Base-by-base conservation (phyloP, 371 early-diverging fungal genomes). In the Sporodiniella umbellata region DNA sequence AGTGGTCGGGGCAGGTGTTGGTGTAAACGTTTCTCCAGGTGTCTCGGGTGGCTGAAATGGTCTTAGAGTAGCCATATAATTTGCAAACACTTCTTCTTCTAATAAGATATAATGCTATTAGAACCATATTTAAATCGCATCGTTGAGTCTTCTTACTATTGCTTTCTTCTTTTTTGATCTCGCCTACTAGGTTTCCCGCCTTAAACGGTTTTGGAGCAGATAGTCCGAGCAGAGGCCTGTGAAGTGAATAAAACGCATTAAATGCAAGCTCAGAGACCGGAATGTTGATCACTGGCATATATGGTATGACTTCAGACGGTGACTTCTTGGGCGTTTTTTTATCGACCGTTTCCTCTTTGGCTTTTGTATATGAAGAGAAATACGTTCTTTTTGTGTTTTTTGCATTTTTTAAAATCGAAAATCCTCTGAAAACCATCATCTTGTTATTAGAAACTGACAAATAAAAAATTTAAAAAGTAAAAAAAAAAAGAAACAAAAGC, bases 241-340 rank as follows among this genome's bases (percentile, higher is more conserved):
- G 72, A 19, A 77, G 53, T 8, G 78, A 71, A 35, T 71, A 77
- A 43, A 77, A 77, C 3, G 72, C 70, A 42, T 71, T 71, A 39
- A 69, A 70, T 15, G 74, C 74, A 30, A 77, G 51, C 48, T 77
- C 78, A 4, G 56, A 42, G 19, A 68, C 56, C 10, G 78, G 74
- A 45, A 77, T 68, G 44, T 73, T 71, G 25, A 73, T 50, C 0
- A 73, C 72, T 22, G 72, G 72, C 61, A 73, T 67, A 56, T 62
- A 58, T 12, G 62, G 40, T 33, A 21, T 33, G 18, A 26, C 28
- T 21, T 40, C 19, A 21, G 40, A 22, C 21, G 12, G 8, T 40
- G 17, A 12, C 12, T 30, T 17, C n/a, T 35, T 47, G 19, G 35
- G 2, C 23, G 12, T 11, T 19, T 40, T 40, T 40, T 40, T 40